Evolutionary conservation across 495 filamentous ascomycete genomes (phyloP), one percentile per base, ranked within the genome.

Genomic region (Talaromyces thailandensis): DNA sequence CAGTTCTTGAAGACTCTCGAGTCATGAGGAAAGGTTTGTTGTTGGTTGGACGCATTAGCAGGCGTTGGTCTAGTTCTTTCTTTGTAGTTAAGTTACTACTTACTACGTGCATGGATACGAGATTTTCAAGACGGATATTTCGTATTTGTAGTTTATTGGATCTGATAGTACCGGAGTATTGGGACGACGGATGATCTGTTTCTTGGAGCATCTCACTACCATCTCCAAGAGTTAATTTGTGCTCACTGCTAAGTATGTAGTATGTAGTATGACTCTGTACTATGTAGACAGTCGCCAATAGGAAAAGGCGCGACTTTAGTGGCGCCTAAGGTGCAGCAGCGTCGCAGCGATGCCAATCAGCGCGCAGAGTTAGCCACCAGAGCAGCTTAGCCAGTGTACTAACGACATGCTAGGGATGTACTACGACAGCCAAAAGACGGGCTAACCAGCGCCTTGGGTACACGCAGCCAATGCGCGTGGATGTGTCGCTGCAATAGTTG

Each of bases 401-500:
- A 53, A 11, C 18, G 9, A n/a, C 35, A 26, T 6, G 4, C 9
- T 26, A 28, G 2, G 45, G 16, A 21, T 21, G 21, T 29, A 16
- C 45, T 50, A 25, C 1, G 18, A 21, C 43, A 8, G 43, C 43
- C 11, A 23, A n/a, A 53, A 25, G 26, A 18, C 37, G 18, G 59
- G 40, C 59, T 61, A 51, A 61, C 37, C 59, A 61, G 43, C 25
- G 37, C 43, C 37, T 21, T 61, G 59, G 59, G 43, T 52, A 21
- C 37, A 40, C 55, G 7, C 43, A n/a, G 43, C 43, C 43, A 61
- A 57, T 63, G 35, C n/a, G 29, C 55, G 55, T n/a, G 24, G 60
- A 16, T 51, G 61, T 40, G 61, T 63, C 67, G 67, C 67, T 67
- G 67, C 67, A 28, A 28, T 28, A 55, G 60, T n/a, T 66, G 69